Evolutionary conservation across 2,329 filamentous ascomycete genomes (phyloP).

Genomic region (Raffaelea albimanens): DNA sequence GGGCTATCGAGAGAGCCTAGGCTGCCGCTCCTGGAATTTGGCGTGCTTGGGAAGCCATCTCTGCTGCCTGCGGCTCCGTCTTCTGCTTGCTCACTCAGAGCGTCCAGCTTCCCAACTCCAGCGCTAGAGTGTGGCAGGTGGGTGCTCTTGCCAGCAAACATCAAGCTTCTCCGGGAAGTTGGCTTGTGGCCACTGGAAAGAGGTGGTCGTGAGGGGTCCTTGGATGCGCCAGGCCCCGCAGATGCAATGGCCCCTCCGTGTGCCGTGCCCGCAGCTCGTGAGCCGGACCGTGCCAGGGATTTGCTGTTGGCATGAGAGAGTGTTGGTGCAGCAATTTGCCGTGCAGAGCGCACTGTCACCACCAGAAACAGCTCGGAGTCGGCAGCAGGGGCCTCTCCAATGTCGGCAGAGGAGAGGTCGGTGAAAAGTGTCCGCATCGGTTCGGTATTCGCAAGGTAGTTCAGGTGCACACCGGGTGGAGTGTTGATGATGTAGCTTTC

Average conservation of each 20-base stretch:
- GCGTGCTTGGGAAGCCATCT: slow-evolving; percentile 43
- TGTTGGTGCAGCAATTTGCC: slow-evolving; percentile 31
- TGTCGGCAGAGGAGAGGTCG: slow-evolving; percentile 70
- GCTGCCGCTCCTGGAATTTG: slow-evolving; percentile 33
- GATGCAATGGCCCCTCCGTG: slow-evolving; percentile 32
- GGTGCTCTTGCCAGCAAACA: slow-evolving; percentile 57
- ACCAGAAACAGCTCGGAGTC: slow-evolving; percentile 74
- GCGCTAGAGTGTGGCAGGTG: slow-evolving; percentile 46
- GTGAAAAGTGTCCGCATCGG: slow-evolving; percentile 80
- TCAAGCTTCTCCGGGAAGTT: slow-evolving; percentile 51
- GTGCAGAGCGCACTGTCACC: slow-evolving; percentile 61
- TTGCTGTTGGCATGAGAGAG: slow-evolving; percentile 21
- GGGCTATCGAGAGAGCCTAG: slow-evolving; percentile 8
- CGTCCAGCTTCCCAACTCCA: slow-evolving; percentile 38
- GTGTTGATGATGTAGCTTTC: slow-evolving; percentile 77
- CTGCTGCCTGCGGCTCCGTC: slow-evolving; percentile 30
- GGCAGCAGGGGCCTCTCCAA: slow-evolving; percentile 49
- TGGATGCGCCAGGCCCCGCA: slow-evolving; percentile 21
- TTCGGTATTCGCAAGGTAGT: slow-evolving; percentile 52
- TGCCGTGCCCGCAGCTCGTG: slow-evolving; percentile 26
- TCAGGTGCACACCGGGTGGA: slow-evolving; percentile 62
- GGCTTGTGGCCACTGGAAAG: slow-evolving; percentile 39
- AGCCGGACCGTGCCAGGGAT: slow-evolving; percentile 41
- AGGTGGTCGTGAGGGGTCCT: slow-evolving; percentile 37
- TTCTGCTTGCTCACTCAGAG: slow-evolving; percentile 44